Percentiles rank a stretch among this genome's conserved stretches.
Conservation (phyloP, 495 filamentous ascomycete genomes). For the Talaromyces wortmannii region DNA sequence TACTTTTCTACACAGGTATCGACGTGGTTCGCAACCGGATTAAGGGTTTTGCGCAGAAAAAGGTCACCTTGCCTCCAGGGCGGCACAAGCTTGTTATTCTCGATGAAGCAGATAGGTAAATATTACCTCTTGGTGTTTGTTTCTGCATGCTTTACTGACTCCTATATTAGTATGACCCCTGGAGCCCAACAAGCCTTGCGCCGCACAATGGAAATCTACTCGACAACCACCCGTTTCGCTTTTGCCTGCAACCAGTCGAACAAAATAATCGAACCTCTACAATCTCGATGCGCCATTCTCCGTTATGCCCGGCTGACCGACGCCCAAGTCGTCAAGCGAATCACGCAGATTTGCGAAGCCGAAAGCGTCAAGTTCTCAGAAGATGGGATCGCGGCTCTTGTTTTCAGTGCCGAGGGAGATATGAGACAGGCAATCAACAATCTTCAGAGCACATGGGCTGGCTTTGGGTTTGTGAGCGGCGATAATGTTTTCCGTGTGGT, state of each 20-base stretch:
- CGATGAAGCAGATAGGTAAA: conserved; percentile 87
- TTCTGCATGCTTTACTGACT: neutral
- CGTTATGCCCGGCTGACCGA: conserved; percentile 91
- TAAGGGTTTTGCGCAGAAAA: conserved; percentile 98
- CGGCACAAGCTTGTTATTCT: conserved; percentile 96
- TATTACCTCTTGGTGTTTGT: neutral
- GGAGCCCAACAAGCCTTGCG: conserved; percentile 94
- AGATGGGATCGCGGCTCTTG: conserved; percentile 88
- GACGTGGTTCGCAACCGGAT: conserved; percentile 98
- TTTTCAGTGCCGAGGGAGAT: conserved; percentile 96
- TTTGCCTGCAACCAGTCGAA: conserved; percentile 99
- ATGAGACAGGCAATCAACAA: conserved; percentile 99
- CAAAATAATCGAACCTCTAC: conserved; percentile 98
- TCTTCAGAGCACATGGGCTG: conserved; percentile 88
- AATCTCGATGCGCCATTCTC: conserved; percentile 94
- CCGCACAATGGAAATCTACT: conserved; percentile 99
- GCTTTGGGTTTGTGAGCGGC: conserved; percentile 92
- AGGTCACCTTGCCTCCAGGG: conserved; percentile 87
- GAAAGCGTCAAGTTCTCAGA: conserved; percentile 84
- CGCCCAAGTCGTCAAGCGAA: conserved; percentile 78
- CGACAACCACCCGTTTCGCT: conserved; percentile 90
- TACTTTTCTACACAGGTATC: conserved; percentile 50
- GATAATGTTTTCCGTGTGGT: conserved; percentile 99
- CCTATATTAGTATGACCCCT: conserved; percentile 75
- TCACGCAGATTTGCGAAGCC: conserved; percentile 86